These are phyloP conservation scores for Dioscorea cayenensis DNA, from an alignment of 116 monocot genomes.

Conservation along the genomic window DNA sequence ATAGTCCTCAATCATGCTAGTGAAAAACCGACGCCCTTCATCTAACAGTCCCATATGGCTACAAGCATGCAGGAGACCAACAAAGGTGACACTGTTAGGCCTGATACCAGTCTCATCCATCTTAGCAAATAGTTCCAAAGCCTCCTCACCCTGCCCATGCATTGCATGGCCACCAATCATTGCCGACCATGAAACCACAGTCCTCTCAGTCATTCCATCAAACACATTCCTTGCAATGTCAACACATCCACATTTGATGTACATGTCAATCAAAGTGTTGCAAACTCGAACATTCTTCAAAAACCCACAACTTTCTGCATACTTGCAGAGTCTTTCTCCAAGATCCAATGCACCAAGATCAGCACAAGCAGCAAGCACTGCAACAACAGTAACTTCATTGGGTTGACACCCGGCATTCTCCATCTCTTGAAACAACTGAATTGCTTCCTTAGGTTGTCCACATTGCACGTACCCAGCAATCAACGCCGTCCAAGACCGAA, in stretches of 20 bases:
- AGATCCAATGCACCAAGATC: constrained; percentile 32
- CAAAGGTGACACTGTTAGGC: constrained; percentile 42
- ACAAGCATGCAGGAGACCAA: constrained; percentile 45
- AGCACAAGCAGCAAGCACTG: constrained; percentile 32
- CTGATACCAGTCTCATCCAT: constrained; percentile 22
- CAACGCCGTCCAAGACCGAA: constrained; percentile 42
- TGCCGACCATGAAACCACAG: constrained; percentile 32
- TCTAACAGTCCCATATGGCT: constrained; percentile 34
- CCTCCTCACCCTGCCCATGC: constrained; percentile 39
- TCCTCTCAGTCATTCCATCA: constrained; percentile 29
- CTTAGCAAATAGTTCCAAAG: constrained; percentile 25
- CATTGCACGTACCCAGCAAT: constrained; percentile 40
- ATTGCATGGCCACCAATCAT: constrained; percentile 45
- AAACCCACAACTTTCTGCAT: constrained; percentile 16
- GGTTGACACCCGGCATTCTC: constrained; percentile 18
- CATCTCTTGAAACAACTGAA: constrained; percentile 33
- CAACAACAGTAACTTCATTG: constrained; percentile 46
- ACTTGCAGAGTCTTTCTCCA: constrained; percentile 28
- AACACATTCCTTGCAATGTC: constrained; percentile 32
- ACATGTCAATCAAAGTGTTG: constrained; percentile 54
- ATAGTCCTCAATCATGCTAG: constrained; percentile 17
- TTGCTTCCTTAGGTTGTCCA: constrained; percentile 27
- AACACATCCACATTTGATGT: constrained; percentile 51
- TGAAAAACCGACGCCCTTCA: constrained; percentile 18
- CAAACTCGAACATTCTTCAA: constrained; percentile 29